Conservation (phyloP, 1,284 basidiomycete species). For the Ceratobasidium theobromae region DNA sequence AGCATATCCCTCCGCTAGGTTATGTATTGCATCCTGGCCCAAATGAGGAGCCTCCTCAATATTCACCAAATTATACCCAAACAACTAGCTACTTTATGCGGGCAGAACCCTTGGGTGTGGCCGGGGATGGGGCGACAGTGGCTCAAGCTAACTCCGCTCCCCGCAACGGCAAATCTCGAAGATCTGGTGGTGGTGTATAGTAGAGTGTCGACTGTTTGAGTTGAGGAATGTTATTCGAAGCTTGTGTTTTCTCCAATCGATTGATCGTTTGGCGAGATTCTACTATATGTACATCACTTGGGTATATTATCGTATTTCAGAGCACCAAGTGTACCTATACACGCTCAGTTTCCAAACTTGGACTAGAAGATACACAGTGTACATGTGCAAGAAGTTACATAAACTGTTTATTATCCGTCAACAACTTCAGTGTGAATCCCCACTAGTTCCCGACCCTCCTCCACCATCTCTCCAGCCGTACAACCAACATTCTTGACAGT, state of each 20-base stretch:
- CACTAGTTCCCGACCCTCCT: slow-evolving; percentile 80
- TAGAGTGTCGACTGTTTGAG: too few relatives aligned
- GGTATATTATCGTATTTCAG: too few relatives aligned
- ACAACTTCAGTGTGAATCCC: slow-evolving; percentile 14
- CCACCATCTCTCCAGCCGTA: slow-evolving; percentile 81
- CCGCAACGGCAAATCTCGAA: too few relatives aligned
- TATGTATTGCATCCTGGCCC: neutral
- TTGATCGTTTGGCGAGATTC: too few relatives aligned
- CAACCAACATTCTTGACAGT: slow-evolving; percentile 72
- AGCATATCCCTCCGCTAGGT: neutral
- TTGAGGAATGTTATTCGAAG: too few relatives aligned
- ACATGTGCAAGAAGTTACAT: neutral
- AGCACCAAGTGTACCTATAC: too few relatives aligned
- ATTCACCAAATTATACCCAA: neutral
- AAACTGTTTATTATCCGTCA: neutral
- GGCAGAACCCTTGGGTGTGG: neutral
- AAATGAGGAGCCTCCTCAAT: slow-evolving; percentile 7
- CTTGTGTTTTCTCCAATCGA: too few relatives aligned
- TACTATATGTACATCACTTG: too few relatives aligned
- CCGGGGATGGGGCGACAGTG: too few relatives aligned
- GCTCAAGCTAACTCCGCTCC: too few relatives aligned
- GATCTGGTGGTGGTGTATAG: too few relatives aligned
- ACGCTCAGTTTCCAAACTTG: neutral
- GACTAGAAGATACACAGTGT: neutral
- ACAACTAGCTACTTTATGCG: neutral